Conservation (phyloP, 345 rosid species). For the Syzygium jambos region DNA sequence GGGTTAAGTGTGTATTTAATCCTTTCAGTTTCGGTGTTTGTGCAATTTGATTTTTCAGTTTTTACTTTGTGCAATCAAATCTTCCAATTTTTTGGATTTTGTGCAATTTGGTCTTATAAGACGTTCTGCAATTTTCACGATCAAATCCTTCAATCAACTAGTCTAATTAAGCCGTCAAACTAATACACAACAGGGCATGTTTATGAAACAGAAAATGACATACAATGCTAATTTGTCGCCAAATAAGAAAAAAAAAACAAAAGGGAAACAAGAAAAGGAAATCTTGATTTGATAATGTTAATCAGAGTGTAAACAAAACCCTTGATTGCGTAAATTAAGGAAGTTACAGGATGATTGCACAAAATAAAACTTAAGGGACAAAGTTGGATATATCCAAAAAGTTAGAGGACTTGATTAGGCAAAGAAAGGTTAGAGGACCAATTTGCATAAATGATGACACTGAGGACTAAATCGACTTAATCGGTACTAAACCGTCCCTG, state of each 20-base stretch:
- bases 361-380: not conserved
- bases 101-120: not conserved
- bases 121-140: not conserved
- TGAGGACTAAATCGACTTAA: too few relatives aligned
- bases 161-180: not conserved
- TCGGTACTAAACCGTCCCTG: conserved; percentile 2
- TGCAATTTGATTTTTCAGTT: too few relatives aligned
- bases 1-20: too few relatives aligned
- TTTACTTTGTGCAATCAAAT: not conserved
- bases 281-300: not conserved
- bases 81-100: not conserved
- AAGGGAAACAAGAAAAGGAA: not conserved
- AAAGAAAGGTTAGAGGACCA: not conserved
- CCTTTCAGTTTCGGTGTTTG: not conserved
- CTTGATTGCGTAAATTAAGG: not conserved
- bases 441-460: not conserved
- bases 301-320: not conserved
- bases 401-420: not conserved
- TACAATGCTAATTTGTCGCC: not conserved
- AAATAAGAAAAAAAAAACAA: not conserved
- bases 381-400: not conserved
- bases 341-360: not conserved
- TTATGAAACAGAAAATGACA: not conserved
- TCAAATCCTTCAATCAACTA: not conserved
- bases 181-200: not conserved